Evolutionary conservation across 1,139 yeast genomes (phyloP), one percentile per base, ranked within the genome.

Genomic region (Nakaseomyces sp.): DNA sequence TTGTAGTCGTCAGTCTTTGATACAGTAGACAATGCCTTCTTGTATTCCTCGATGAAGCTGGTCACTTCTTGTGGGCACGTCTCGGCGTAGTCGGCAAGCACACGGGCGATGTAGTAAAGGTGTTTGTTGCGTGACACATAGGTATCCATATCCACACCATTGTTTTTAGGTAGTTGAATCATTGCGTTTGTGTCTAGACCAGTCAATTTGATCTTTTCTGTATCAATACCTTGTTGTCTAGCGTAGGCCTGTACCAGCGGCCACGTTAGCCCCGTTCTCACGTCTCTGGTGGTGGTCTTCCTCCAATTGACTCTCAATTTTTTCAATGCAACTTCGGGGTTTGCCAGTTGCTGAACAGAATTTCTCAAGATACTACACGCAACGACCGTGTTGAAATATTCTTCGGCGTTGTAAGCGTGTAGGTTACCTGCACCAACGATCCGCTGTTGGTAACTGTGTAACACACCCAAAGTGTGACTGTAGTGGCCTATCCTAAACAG

Each of bases 351-450:
- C 19, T 46, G 35, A 7, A 48, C 28, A 10, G 43, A 45, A 40
- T 55, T 52, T 46, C 61, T 55, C 24, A 57, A 60, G 29, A 60
- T 24, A 31, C 50, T 54, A 46, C 63, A 58, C 50, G 56, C 52
- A 10, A 57, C 8, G 10, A 54, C 39, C 1, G 58, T 48, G 45
- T 56, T 57, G 43, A 56, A 58, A 30, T 55, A 55, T 37, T 53
- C 55, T 24, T 59, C 63, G 3, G 54, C 47, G 43, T 60, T 57
- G 40, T 45, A 58, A 4, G 54, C 50, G 3, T 43, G 42, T 3
- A 20, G 26, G 30, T 58, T 53, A 9, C 43, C 43, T 5, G 61
- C 57, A 15, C 47, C 42, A 4, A 46, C 38, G 42, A 59, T 53
- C 16, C 42, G 41, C 5, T 44, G 39, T 20, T 44, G 48, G 31